Conservation (phyloP, 2,329 filamentous ascomycete genomes). For the Fusarium sp. region DNA sequence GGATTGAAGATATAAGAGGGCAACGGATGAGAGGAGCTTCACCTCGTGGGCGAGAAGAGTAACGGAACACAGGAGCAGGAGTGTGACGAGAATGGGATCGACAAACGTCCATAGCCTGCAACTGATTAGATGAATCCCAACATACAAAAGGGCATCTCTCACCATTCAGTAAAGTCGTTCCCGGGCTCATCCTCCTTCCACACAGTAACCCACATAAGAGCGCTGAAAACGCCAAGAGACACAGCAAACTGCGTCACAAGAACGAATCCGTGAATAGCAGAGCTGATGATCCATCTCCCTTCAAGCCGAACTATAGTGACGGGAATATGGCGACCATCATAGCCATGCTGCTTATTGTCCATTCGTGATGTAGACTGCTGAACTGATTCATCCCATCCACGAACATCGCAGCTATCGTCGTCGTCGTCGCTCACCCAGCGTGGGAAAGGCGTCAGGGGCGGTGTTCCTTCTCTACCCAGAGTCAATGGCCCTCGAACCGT, state of each 20-base stretch:
- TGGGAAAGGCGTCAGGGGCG: conserved; percentile 46
- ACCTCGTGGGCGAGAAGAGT: conserved; percentile 44
- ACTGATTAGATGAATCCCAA: neutral
- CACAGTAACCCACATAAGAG: conserved; percentile 44
- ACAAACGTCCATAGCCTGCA: conserved; percentile 45
- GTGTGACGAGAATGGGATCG: conserved; percentile 29
- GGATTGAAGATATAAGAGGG: conserved; percentile 44
- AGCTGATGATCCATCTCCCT: conserved; percentile 29
- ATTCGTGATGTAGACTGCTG: neutral
- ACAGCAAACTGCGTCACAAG: conserved; percentile 43
- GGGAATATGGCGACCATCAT: neutral
- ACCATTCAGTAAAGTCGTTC: conserved; percentile 43
- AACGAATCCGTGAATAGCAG: conserved; percentile 43
- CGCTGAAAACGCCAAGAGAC: conserved; percentile 42
- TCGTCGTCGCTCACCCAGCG: conserved; percentile 38
- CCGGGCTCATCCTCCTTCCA: conserved; percentile 40
- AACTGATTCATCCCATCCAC: conserved; percentile 18
- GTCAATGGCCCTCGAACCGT: conserved; percentile 32
- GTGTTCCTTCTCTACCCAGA: conserved; percentile 13
- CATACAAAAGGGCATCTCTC: neutral
- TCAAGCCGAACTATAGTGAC: conserved; percentile 16
- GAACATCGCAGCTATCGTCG: conserved; percentile 27
- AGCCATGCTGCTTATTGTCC: conserved; percentile 10
- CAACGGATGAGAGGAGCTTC: conserved; percentile 41
- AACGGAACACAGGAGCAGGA: conserved; percentile 39